Evolutionary conservation across 2,329 filamentous ascomycete species (phyloP).

Genomic region (Penicillium vulpinum): DNA sequence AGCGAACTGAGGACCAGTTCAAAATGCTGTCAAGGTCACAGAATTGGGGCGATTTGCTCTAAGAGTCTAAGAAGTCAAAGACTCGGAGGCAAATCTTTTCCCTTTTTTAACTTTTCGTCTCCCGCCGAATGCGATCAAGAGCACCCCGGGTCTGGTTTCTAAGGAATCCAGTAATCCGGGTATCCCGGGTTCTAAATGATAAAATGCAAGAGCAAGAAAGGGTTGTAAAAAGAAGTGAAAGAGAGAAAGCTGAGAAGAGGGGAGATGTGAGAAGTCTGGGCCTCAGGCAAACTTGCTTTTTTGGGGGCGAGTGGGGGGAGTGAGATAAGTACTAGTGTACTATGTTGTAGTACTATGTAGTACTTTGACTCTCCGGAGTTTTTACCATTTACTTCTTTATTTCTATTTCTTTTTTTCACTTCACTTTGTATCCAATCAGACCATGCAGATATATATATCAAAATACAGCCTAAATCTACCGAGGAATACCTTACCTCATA

Average conservation of each 20-base stretch:
- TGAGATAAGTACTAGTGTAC: too few relatives aligned
- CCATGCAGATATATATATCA: neutral
- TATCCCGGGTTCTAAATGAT: neutral
- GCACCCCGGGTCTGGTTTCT: conserved; percentile 6
- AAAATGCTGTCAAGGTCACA: neutral
- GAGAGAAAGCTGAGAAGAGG: conserved; percentile 13
- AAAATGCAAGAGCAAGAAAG: neutral
- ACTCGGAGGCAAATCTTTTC: conserved; percentile 36
- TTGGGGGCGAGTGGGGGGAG: conserved; percentile 8
- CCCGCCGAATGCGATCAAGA: conserved; percentile 20
- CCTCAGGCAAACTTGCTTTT: conserved; percentile 19
- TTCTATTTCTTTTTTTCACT: neutral
- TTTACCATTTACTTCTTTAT: neutral
- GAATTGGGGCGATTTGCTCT: neutral
- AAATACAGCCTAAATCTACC: too few relatives aligned
- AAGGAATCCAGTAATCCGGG: neutral
- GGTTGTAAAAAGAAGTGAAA: neutral
- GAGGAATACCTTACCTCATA: neutral
- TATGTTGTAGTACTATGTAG: too few relatives aligned
- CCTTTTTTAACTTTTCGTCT: conserved; percentile 23
- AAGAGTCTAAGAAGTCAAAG: conserved; percentile 11
- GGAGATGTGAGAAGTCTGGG: conserved; percentile 16
- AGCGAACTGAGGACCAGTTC: neutral
- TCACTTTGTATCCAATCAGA: neutral
- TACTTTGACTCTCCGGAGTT: too few relatives aligned